These are phyloP conservation scores for Phytophthora pini DNA, from an alignment of 352 stramenopile genomes.

Conservation along the genomic window DNA sequence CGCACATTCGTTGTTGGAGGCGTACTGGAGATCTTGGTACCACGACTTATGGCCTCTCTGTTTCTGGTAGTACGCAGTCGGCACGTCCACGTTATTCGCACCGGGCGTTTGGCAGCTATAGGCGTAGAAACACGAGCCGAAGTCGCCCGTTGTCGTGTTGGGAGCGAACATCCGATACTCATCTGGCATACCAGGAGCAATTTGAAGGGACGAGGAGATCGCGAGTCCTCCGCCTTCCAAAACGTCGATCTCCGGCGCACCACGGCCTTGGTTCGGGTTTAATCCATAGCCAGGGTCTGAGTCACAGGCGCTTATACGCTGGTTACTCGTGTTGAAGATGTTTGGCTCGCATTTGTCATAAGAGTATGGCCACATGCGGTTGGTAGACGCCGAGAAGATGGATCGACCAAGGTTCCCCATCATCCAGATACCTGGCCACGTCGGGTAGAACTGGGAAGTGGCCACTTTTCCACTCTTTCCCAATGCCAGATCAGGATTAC, in stretches of 20 bases:
- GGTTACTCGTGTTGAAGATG: conserved; percentile 3
- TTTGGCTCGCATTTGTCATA: conserved; percentile 2
- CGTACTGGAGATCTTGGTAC: conserved; percentile 4
- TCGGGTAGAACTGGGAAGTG: neutral
- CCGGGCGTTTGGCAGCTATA: neutral
- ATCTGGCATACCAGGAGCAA: conserved; percentile 6
- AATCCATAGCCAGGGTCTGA: conserved; percentile 3
- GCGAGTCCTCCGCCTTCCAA: conserved; percentile 4
- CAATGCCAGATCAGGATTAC: neutral
- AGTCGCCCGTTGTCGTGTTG: neutral
- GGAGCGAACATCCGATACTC: conserved; percentile 1
- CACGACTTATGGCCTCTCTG: conserved; percentile 6
- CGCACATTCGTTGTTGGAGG: conserved; percentile 7
- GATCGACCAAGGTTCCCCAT: neutral
- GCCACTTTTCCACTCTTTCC: neutral
- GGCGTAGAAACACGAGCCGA: neutral
- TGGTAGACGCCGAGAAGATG: conserved; percentile 7
- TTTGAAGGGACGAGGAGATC: conserved; percentile 1
- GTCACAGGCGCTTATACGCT: conserved; percentile 4
- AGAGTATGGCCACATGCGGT: conserved; percentile 7
- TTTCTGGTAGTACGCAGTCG: conserved; percentile 3
- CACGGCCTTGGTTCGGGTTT: conserved; percentile 2
- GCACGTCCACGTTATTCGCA: conserved; percentile 1
- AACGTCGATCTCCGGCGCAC: conserved; percentile 3
- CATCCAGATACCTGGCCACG: conserved; percentile 1